These are phyloP conservation scores for Fusarium aywerte DNA, from an alignment of 2,329 filamentous ascomycete species.

Conservation along the genomic window DNA sequence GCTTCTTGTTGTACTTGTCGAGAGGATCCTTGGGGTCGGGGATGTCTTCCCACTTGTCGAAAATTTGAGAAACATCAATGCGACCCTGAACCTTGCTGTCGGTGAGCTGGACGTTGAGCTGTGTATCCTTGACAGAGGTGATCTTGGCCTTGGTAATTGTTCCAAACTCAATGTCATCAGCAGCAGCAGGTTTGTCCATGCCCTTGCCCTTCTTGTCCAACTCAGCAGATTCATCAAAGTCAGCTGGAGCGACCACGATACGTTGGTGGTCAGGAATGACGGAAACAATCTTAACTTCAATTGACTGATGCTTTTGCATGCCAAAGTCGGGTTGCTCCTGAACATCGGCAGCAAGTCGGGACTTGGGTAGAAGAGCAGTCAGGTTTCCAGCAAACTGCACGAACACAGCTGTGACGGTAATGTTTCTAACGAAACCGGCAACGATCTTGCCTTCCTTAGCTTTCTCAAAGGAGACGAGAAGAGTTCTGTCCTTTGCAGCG, in stretches of 20 bases:
- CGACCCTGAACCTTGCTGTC: slow-evolving; percentile 82
- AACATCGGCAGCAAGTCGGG: slow-evolving; percentile 77
- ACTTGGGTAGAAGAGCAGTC: slow-evolving; percentile 82
- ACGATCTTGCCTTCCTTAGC: slow-evolving; percentile 75
- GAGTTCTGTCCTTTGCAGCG: slow-evolving; percentile 75
- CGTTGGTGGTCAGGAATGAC: slow-evolving; percentile 76
- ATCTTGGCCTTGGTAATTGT: slow-evolving; percentile 80
- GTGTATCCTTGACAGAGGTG: slow-evolving; percentile 87
- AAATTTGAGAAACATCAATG: slow-evolving; percentile 90
- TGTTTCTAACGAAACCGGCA: slow-evolving; percentile 85
- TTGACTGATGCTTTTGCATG: slow-evolving; percentile 78
- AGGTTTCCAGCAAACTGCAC: slow-evolving; percentile 86
- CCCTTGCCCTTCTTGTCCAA: slow-evolving; percentile 52
- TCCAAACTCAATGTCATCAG: slow-evolving; percentile 80
- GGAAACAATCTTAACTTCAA: slow-evolving; percentile 77
- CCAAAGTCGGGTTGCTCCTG: slow-evolving; percentile 79
- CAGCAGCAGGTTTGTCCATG: slow-evolving; percentile 52
- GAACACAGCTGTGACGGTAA: slow-evolving; percentile 83
- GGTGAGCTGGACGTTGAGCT: slow-evolving; percentile 89
- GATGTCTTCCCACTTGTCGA: slow-evolving; percentile 89
- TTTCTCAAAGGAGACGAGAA: slow-evolving; percentile 78
- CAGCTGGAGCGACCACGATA: slow-evolving; percentile 68
- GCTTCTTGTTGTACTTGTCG: slow-evolving; percentile 74
- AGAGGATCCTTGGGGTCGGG: slow-evolving; percentile 83
- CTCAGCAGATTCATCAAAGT: slow-evolving; percentile 59